Conservation (phyloP, 331 rosid genomes). For the Arachis monticola region DNA sequence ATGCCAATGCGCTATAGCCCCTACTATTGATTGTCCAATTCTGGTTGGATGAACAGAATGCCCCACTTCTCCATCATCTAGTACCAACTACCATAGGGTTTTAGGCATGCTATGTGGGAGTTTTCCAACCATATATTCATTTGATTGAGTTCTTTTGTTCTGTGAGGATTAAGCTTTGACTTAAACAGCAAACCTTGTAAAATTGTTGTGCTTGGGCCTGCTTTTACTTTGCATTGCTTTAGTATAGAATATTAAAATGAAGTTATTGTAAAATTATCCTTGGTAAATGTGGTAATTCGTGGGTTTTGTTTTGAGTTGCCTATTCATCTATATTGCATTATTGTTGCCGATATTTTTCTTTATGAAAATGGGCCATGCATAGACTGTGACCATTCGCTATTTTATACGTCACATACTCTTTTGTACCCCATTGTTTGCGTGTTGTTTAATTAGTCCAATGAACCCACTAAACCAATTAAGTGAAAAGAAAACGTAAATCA, state of each 20-base stretch:
- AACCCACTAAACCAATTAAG: too few relatives aligned
- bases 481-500: too few relatives aligned
- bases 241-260: constrained; percentile 7
- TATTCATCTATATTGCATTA: not conserved
- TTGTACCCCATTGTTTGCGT: too few relatives aligned
- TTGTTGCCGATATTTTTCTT: not conserved
- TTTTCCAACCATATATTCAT: constrained; percentile 18
- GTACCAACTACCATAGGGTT: constrained; percentile 30
- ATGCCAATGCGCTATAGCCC: constrained; percentile 80
- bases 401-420: too few relatives aligned
- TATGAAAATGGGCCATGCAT: not conserved
- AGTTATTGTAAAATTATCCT: constrained; percentile 35
- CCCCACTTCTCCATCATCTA: constrained; percentile 26
- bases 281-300: constrained; percentile 25
- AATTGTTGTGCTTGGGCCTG: constrained; percentile 39
- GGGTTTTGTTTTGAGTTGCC: constrained; percentile 30
- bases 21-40: constrained; percentile 56
- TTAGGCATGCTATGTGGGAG: constrained; percentile 34
- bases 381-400: too few relatives aligned
- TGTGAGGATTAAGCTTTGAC: constrained; percentile 47
- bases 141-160: constrained; percentile 27
- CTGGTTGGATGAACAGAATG: constrained; percentile 33
- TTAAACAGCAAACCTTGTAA: constrained; percentile 32
- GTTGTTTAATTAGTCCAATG: too few relatives aligned
- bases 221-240: constrained; percentile 18